Conservation (phyloP, 371 early-diverging fungal species). For the Mortierella sp. region DNA sequence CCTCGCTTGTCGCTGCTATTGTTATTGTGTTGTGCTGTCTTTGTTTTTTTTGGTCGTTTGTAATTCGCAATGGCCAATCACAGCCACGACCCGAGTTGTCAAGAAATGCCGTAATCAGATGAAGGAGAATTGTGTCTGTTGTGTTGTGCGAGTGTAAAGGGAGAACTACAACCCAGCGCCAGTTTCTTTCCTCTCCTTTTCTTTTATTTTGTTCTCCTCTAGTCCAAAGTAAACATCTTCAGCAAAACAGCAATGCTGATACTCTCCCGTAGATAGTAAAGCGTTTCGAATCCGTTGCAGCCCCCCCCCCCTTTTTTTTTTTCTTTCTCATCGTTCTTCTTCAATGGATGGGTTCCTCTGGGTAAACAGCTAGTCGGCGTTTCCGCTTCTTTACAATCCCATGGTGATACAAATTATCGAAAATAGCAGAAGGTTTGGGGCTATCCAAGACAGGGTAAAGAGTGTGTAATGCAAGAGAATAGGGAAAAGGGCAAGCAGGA, state of each 20-base stretch:
- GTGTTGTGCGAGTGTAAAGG: background rate
- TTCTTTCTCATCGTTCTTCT: background rate
- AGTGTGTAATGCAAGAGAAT: background rate
- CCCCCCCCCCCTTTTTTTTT: too few relatives aligned
- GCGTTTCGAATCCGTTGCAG: background rate
- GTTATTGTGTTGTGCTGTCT: background rate
- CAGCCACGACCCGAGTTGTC: background rate
- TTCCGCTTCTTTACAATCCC: background rate
- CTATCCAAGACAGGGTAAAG: background rate
- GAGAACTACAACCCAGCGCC: background rate
- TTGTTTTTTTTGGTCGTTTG: constrained; percentile 3
- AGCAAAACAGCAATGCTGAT: background rate
- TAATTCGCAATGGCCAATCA: background rate
- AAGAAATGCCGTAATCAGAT: constrained; percentile 13
- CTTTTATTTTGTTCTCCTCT: background rate
- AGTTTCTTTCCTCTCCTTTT: background rate
- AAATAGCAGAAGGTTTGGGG: background rate
- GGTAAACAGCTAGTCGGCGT: too few relatives aligned
- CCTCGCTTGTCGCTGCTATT: background rate
- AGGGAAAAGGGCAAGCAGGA: background rate
- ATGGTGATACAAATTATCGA: constrained; percentile 7
- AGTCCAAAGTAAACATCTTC: background rate
- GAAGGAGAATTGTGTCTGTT: background rate
- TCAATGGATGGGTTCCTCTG: background rate
- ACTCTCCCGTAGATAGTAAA: background rate